phyloP scores from a whole-genome alignment of 2,329 filamentous ascomycete species.

The Mycogone perniciosa region DNA sequence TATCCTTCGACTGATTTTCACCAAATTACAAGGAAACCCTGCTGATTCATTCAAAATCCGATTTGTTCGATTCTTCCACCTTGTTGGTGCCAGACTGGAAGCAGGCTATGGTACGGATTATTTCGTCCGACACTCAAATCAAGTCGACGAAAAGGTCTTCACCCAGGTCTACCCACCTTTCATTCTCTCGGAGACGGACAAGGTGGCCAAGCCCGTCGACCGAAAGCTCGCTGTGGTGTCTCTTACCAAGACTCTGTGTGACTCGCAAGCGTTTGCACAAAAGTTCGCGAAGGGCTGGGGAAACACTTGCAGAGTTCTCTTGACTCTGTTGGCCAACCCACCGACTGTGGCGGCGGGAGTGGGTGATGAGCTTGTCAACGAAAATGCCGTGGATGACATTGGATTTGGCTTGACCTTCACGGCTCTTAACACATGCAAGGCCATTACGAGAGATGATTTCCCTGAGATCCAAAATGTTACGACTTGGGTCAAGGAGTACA shows the following conservation, averaged over 20 bases:
- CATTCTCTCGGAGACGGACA: constrained; percentile 82
- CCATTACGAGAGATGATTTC: constrained; percentile 69
- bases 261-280: constrained; percentile 75
- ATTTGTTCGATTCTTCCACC: constrained; percentile 92
- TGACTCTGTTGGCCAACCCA: constrained; percentile 84
- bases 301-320: constrained; percentile 79
- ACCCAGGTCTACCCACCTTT: constrained; percentile 78
- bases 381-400: constrained; percentile 90
- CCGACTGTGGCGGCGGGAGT: constrained; percentile 58
- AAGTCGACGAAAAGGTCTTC: constrained; percentile 74
- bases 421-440: constrained; percentile 82
- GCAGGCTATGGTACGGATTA: constrained; percentile 86
- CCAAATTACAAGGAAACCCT: constrained; percentile 59
- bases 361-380: constrained; percentile 71
- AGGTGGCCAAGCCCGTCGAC: constrained; percentile 79
- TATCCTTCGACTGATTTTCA: constrained; percentile 77
- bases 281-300: constrained; percentile 86
- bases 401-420: constrained; percentile 95
- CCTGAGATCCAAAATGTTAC: constrained; percentile 75
- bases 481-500: constrained; percentile 75
- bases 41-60: constrained; percentile 78
- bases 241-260: constrained; percentile 83
- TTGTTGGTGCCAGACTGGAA: constrained; percentile 72
- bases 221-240: constrained; percentile 92
- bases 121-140: constrained; percentile 79